These are phyloP conservation scores for Rhodotorula sp. DNA, from an alignment of 1,284 basidiomycete genomes.

Conservation along the genomic window DNA sequence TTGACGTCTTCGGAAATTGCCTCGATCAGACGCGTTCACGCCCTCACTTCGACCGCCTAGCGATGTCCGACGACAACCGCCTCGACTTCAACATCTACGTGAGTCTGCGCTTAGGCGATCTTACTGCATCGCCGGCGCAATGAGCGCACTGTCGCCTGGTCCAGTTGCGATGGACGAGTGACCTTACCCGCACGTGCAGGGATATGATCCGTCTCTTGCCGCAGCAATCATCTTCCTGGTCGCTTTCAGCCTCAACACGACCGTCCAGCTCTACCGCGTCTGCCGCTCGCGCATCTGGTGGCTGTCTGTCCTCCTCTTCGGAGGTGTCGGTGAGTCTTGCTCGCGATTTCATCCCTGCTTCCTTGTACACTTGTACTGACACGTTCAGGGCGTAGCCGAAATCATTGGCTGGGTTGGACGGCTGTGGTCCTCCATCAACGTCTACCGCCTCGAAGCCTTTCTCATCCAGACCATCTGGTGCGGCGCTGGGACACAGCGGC, in stretches of 20 bases:
- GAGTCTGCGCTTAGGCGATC: background rate
- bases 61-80: background rate
- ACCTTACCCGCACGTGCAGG: background rate
- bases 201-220: constrained; percentile 17
- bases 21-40: background rate
- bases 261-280: constrained; percentile 17
- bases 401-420: constrained; percentile 31
- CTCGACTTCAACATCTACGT: constrained; percentile 31
- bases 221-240: constrained; percentile 34
- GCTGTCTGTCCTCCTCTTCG: constrained; percentile 26
- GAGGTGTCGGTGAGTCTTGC: constrained; percentile 5
- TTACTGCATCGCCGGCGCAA: background rate
- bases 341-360: too few species aligned
- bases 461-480: constrained; percentile 4
- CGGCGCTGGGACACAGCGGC: background rate
- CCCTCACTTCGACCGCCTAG: background rate
- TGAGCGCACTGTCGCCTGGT: background rate
- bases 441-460: constrained; percentile 15
- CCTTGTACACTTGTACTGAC: background rate
- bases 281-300: constrained; percentile 29
- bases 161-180: background rate
- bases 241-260: constrained; percentile 26
- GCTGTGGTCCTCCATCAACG: constrained; percentile 17
- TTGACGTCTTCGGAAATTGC: too few species aligned
- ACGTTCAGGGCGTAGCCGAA: background rate